Base-by-base conservation (phyloP, 2,329 filamentous ascomycete species). In the Dryadomyces quercivorus region DNA sequence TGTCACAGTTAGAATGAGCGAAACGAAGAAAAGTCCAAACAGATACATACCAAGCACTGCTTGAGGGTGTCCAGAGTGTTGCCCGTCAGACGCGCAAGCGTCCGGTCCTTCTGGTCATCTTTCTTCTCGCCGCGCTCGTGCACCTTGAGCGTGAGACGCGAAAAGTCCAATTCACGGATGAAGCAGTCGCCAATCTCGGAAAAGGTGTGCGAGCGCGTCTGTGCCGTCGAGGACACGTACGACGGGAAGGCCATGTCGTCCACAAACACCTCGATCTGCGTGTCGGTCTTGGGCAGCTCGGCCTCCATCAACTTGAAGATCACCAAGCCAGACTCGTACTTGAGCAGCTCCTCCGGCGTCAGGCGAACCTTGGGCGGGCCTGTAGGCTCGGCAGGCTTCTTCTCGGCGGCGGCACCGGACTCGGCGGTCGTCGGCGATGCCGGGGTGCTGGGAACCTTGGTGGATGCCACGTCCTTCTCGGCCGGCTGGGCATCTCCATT, bases 141-240 rank as follows among this genome's bases (percentile, higher is more conserved):
- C 50, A 96, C 77, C 55, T 90, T 87, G 59, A 98, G 77, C 0
- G 91, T 97, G 56, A 98, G 82, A 60, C 86, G 87, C 3, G 93
- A 98, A 62, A 96, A 91, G 60, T 98, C 94, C n/a, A 98, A 77
- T 68, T 98, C 93, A 58, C 93, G 88, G 57, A 98, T 87, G 70
- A 98, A 90, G 53, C 90, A 93, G 69, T 98, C 93, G 50, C 92
- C 91, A 64, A 91, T 90, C 70, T 98, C 93, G 61, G 93, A 88
- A 68, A 97, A 89, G 52, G 81, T 86, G 64, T 84, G 79, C 12
- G 76, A 72, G 61, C 77, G 85, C 44, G 76, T 78, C 63, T 81
- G 84, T 36, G 90, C 85, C 59, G 83, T 88, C 1, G 86, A 82
- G 12, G 90, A 94, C 1, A 81, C 77, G 66, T 95, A 97, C 0